phyloP scores from a whole-genome alignment of 2,329 filamentous ascomycete species.

The Mariannaea sp. region DNA sequence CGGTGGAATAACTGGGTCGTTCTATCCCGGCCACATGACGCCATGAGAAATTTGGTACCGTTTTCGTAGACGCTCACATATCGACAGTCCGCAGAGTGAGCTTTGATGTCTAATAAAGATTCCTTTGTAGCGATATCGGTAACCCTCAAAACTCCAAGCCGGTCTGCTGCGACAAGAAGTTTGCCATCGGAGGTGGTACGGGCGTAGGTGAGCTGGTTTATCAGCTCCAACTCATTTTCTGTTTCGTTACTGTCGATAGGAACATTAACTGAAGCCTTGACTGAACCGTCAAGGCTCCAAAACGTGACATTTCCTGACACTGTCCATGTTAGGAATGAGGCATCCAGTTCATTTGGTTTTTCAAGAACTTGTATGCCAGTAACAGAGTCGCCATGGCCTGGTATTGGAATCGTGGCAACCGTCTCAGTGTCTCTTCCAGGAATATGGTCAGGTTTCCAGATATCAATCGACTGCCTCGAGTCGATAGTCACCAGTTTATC shows the following conservation, averaged over 20 bases:
- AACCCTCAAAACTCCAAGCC: conserved; percentile 78
- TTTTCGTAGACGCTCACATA: conserved; percentile 75
- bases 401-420: conserved; percentile 58
- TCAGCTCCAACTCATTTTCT: conserved; percentile 55
- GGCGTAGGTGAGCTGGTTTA: conserved; percentile 65
- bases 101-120: conserved; percentile 74
- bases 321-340: conserved; percentile 90
- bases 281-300: conserved; percentile 77
- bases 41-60: conserved; percentile 68
- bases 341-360: conserved; percentile 62
- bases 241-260: conserved; percentile 67
- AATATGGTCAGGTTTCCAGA: conserved; percentile 58
- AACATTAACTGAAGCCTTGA: conserved; percentile 67
- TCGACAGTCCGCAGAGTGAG: conserved; percentile 84
- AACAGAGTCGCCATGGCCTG: conserved; percentile 67
- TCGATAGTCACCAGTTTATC: conserved; percentile 77
- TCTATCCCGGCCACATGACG: conserved; percentile 84
- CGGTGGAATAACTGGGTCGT: conserved; percentile 88
- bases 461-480: conserved; percentile 73
- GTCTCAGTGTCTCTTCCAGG: conserved; percentile 47
- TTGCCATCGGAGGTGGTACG: conserved; percentile 64
- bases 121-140: conserved; percentile 66
- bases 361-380: conserved; percentile 73
- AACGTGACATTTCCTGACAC: conserved; percentile 78
- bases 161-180: conserved; percentile 82